Base-by-base conservation (phyloP, 768 basidiomycete genomes). In the Candolleomyces aberdarensis region DNA sequence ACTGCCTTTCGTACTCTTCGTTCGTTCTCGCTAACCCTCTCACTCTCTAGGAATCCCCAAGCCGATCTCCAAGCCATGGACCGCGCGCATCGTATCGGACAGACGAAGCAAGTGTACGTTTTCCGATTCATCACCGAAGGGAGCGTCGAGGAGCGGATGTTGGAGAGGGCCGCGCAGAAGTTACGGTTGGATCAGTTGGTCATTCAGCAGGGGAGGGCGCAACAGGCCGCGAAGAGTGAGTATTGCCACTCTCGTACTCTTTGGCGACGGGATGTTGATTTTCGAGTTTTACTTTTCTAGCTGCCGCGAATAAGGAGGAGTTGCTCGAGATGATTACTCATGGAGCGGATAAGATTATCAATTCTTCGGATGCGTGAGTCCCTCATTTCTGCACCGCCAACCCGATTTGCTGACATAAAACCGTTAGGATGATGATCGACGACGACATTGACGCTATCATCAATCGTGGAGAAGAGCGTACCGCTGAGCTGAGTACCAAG, bases 51-150 rank as follows among this genome's bases (percentile, higher is more conserved):
- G 94, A 99, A 98, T 72, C 96, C 97, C 1, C 97, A 99, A 76
- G 97, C 96, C 2, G 97, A 99, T 78, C 75, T 99, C 50, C 97
- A 99, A 72, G 97, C 97, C 5, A 98, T 97, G 96, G 95, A 98
- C 70, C 91, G 94, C 60, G 96, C 96, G 0, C 95, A 96, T 76
- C 91, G 94, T 59, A 96, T 96, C 63, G 95, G 95, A 3, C 95
- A 98, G 76, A 96, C 92, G 49, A 98, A 96, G 75, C 95, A 98
- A 74, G 96, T 97, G 19, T 96, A 94, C 67, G 96, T 97, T 5
- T 98, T 93, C 79, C 80, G 96, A n/a, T 96, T 97, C 73, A 89
- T 97, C 67, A 96, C 96, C 0, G 93, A 96, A 76, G 92, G 91
- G 51, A 95, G 93, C 59, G 96, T 97, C 7, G 96, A 97, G 74